Evolutionary conservation across 169 alveolate species (phyloP).

Genomic region (Toxoplasma gondii): DNA sequence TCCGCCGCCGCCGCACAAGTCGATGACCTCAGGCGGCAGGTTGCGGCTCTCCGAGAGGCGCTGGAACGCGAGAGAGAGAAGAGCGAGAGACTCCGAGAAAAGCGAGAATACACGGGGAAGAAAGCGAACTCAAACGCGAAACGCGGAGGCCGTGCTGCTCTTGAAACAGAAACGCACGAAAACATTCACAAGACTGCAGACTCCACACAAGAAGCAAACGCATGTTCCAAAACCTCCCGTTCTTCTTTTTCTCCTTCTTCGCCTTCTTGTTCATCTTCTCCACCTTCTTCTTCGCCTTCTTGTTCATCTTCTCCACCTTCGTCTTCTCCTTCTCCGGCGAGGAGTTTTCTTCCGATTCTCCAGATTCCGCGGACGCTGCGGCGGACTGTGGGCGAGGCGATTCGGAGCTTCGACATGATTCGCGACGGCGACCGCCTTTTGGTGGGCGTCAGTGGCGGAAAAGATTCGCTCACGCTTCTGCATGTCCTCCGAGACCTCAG

Average conservation of each 20-base stretch:
- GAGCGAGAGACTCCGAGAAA: not conserved
- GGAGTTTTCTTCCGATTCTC: not conserved
- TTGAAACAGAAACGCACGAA: too few species aligned
- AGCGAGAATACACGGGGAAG: not conserved
- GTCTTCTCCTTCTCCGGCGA: not conserved
- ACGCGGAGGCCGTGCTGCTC: not conserved
- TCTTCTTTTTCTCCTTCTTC: conserved; percentile 24
- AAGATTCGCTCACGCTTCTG: conserved; percentile 92
- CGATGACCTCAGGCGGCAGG: too few species aligned
- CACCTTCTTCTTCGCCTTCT: not conserved
- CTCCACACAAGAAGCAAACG: not conserved
- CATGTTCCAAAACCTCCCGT: not conserved
- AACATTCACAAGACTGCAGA: too few species aligned
- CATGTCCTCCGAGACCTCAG: conserved; percentile 80
- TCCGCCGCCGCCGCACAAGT: too few species aligned
- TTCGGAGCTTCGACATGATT: conserved; percentile 91
- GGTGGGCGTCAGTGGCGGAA: conserved; percentile 95
- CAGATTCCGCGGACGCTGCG: conserved; percentile 72
- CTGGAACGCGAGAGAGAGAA: not conserved
- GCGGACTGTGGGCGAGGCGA: conserved; percentile 87
- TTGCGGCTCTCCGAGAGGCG: too few species aligned
- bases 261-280: not conserved
- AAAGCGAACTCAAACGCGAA: not conserved
- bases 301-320: not conserved
- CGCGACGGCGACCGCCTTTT: conserved; percentile 90